Percentiles rank a stretch among this genome's conserved stretches.
phyloP scores from a whole-genome alignment of 495 filamentous ascomycete genomes.

The Aspergillus wentii region DNA sequence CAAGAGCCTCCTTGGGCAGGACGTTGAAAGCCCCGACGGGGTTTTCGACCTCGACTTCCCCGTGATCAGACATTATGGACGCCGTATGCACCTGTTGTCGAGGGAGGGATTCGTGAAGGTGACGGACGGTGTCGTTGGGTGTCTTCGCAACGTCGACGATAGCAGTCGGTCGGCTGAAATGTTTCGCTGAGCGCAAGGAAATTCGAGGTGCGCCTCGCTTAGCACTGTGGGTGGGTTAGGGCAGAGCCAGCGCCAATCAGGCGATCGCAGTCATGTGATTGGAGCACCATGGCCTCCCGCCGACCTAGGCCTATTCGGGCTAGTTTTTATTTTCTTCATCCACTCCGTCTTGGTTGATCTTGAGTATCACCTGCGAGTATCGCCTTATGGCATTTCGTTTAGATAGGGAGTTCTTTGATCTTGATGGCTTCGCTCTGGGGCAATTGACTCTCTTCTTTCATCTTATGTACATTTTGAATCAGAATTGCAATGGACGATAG shows the following conservation, averaged over 20 bases:
- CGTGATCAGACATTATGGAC: conserved; percentile 88
- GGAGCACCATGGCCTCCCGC: too few species aligned
- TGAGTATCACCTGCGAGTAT: too few species aligned
- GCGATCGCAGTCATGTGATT: conserved; percentile 19
- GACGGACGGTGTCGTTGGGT: conserved; percentile 42
- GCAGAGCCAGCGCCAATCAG: conserved; percentile 24
- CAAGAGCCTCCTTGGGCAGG: conserved; percentile 90
- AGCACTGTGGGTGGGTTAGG: conserved; percentile 40
- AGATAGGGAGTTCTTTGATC: too few species aligned
- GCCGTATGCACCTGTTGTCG: conserved; percentile 37
- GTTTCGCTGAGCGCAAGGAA: conserved; percentile 26
- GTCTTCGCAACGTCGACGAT: conserved; percentile 24
- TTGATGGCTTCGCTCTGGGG: too few species aligned
- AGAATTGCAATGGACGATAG: too few species aligned
- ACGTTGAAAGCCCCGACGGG: conserved; percentile 61
- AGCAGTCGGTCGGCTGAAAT: conserved; percentile 29
- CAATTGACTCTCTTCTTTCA: too few species aligned
- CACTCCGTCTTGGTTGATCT: too few species aligned
- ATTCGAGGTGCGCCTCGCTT: conserved; percentile 43
- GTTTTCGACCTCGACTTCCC: conserved; percentile 88
- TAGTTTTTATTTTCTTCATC: too few species aligned
- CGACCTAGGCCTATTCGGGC: too few species aligned
- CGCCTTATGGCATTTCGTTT: too few species aligned
- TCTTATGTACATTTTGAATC: too few species aligned
- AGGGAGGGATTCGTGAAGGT: conserved; percentile 36